These are phyloP conservation scores for Russula griseocarnosa DNA, from an alignment of 768 basidiomycete genomes.

Conservation along the genomic window DNA sequence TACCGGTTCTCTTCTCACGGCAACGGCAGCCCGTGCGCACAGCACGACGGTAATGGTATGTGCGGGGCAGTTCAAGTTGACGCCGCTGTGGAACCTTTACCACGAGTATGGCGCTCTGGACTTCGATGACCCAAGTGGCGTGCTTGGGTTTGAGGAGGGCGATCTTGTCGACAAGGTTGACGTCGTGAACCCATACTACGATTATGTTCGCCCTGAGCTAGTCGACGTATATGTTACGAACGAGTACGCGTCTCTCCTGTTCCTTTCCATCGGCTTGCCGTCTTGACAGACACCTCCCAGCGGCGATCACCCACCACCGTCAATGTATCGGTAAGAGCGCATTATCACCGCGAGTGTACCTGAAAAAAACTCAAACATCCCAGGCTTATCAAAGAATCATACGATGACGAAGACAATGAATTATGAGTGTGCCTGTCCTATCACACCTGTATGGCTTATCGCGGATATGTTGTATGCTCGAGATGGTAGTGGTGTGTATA, in stretches of 20 bases:
- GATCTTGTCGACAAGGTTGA: slow-evolving; percentile 82
- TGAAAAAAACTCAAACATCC: slow-evolving; percentile 22
- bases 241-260: slow-evolving; percentile 60
- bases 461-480: slow-evolving; percentile 10
- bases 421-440: slow-evolving; percentile 41
- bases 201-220: slow-evolving; percentile 90
- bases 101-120: slow-evolving; percentile 82
- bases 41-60: slow-evolving; percentile 91
- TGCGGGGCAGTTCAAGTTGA: slow-evolving; percentile 95
- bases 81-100: slow-evolving; percentile 85
- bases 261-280: slow-evolving; percentile 20
- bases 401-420: slow-evolving; percentile 91
- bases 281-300: slow-evolving; percentile 40
- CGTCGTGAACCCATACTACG: slow-evolving; percentile 93
- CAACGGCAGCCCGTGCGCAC: slow-evolving; percentile 83
- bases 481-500: slow-evolving; percentile 21
- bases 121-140: slow-evolving; percentile 66
- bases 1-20: slow-evolving; percentile 78
- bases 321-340: slow-evolving; percentile 71
- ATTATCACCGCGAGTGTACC: slow-evolving; percentile 5
- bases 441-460: slow-evolving; percentile 18
- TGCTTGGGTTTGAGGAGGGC: slow-evolving; percentile 71
- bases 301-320: slow-evolving; percentile 94
- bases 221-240: slow-evolving; percentile 95
- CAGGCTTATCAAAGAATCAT: slow-evolving; percentile 87